These are phyloP conservation scores for Lepidopterella palustris DNA, from an alignment of 495 filamentous ascomycete species.

Conservation along the genomic window DNA sequence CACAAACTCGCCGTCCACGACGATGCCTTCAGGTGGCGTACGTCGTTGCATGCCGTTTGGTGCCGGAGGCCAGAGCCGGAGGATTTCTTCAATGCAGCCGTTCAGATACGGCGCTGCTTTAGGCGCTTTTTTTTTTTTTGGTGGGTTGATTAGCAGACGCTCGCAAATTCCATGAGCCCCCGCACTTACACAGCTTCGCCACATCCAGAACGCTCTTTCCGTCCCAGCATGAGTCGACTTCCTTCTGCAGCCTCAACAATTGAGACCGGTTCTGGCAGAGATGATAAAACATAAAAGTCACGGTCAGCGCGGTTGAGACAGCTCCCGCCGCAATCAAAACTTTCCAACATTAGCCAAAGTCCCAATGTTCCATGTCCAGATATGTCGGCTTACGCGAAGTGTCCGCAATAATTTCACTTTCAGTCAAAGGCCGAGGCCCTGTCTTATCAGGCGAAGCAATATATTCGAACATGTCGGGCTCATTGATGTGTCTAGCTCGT, in stretches of 20 bases:
- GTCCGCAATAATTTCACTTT: background rate
- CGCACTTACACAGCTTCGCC: background rate
- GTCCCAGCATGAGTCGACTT: background rate
- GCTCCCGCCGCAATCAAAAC: background rate
- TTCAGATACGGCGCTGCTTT: background rate
- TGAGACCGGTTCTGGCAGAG: background rate
- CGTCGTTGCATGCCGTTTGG: background rate
- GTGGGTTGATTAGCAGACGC: no score
- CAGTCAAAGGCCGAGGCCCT: background rate
- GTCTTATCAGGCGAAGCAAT: background rate
- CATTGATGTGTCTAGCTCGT: background rate
- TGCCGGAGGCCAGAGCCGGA: background rate
- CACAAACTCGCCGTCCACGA: background rate
- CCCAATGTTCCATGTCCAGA: background rate
- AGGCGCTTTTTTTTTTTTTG: no score
- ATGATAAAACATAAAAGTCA: background rate
- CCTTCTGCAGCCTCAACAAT: background rate
- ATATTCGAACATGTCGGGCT: background rate
- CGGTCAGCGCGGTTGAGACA: background rate
- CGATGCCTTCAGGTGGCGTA: background rate
- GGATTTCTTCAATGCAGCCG: background rate
- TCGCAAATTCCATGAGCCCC: no score
- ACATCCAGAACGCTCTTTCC: background rate
- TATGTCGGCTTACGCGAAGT: background rate
- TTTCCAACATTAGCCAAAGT: background rate